Evolutionary conservation across 1,284 basidiomycete species (phyloP).

Genomic region (Mycena sp.): DNA sequence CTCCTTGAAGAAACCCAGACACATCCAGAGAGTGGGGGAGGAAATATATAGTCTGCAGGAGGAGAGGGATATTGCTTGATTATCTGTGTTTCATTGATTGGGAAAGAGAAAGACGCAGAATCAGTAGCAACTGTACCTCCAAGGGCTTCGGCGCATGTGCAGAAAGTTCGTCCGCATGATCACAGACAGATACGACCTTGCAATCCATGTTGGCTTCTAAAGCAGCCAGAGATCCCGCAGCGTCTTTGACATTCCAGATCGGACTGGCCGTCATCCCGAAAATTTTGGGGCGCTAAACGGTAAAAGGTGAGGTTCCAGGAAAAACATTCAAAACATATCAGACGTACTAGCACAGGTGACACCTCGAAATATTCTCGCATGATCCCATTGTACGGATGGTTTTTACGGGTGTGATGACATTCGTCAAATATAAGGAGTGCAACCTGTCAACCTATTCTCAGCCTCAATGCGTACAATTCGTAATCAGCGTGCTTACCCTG

Average conservation of each 20-base stretch:
- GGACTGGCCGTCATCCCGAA: slow-evolving; percentile 92
- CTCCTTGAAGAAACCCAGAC: slow-evolving; percentile 57
- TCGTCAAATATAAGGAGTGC: slow-evolving; percentile 86
- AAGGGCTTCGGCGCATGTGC: slow-evolving; percentile 68
- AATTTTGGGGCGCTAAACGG: slow-evolving; percentile 69
- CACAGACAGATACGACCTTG: slow-evolving; percentile 76
- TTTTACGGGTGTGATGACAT: slow-evolving; percentile 81
- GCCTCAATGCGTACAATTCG: too few species aligned
- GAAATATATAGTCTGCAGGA: slow-evolving; percentile 61
- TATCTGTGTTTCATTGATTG: slow-evolving; percentile 48
- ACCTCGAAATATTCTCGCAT: slow-evolving; percentile 80
- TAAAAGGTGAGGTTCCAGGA: not conserved
- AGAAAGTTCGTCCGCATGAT: slow-evolving; percentile 70
- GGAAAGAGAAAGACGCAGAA: not conserved
- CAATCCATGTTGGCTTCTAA: slow-evolving; percentile 79
- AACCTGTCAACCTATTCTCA: too few species aligned
- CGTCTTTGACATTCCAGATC: slow-evolving; percentile 78
- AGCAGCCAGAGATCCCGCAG: slow-evolving; percentile 63
- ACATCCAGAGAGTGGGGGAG: slow-evolving; percentile 64
- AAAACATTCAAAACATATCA: not conserved
- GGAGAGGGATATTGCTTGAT: slow-evolving; percentile 65
- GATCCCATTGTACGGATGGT: slow-evolving; percentile 83
- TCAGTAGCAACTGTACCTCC: slow-evolving; percentile 57
- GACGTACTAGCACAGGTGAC: slow-evolving; percentile 39
- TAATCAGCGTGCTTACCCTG: slow-evolving; percentile 48